Evolutionary conservation across 257 asterid species (phyloP), one percentile per base, ranked within the genome.

Genomic region (Solanum medicagineum): DNA sequence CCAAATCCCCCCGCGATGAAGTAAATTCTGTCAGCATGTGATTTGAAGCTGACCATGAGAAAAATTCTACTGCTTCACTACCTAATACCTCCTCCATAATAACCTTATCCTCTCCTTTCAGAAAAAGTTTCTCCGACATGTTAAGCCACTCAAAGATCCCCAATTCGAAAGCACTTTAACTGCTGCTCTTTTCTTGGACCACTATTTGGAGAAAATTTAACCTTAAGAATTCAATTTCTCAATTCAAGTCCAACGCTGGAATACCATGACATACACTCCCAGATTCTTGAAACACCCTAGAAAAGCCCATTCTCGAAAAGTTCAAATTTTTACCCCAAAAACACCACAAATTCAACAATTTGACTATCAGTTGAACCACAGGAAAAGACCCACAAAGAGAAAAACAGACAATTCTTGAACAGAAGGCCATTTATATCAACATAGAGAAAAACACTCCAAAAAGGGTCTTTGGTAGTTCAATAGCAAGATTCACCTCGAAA

Each of bases 1-100:
- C 95, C 19, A 93, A 91, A 90, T 92, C 95, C 75, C 90, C 96
- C 47, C 92, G 92, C 0, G 95, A 88, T 14, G 95, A 85, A 4
- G 91, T 80, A 87, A 95, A 97, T 84, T 97, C 99, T 4, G 94
- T 89, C 86, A 94, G 88, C 53, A 97, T 87, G 51, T 91, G 90
- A 80, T 93, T 94, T 6, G 98, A 92, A 89, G 94, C 93, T 19
- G 94, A 90, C 98, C 98, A 94, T 8, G 89, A 80, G 66, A 94
- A 91, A 87, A 90, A 97, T 45, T 95, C 97, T 24, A 94, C 87
- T 6, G 97, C 98, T 85, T 95, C 97, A 24, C 85, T 84, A 65
- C 98, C 98, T 45, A 96, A 87, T 11, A 95, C 94, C 86, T 92
- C 90, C 68, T 95, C 97, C 80, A 92, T 90, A 54, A 87, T 71